Percentiles rank a stretch among this genome's conserved stretches.
These are phyloP conservation scores for Entelexis paramagnoliae DNA, from an alignment of 1,139 yeast species.

Conservation along the genomic window DNA sequence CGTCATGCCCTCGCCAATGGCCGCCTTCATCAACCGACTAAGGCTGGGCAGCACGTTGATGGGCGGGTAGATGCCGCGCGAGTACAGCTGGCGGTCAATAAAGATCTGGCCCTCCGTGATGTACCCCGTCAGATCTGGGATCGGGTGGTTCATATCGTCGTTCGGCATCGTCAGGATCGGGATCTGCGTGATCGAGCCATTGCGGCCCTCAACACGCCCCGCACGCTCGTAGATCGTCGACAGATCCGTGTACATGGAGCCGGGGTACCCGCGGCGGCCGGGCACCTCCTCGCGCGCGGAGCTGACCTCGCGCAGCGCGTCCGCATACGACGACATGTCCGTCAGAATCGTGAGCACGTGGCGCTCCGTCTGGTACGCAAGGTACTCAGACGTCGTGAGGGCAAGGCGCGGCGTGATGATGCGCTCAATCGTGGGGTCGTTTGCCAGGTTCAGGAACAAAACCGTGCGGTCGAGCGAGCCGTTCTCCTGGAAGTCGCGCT, in stretches of 20 bases:
- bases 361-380: slow-evolving; percentile 98
- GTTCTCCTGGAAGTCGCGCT: slow-evolving; percentile 98
- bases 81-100: slow-evolving; percentile 89
- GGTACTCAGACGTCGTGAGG: slow-evolving; percentile 95
- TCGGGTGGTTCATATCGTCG: slow-evolving; percentile 98
- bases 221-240: slow-evolving; percentile 98
- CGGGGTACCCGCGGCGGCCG: slow-evolving; percentile 99
- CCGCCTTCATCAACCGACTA: slow-evolving; percentile 97
- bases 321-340: slow-evolving; percentile 99
- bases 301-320: slow-evolving; percentile 97
- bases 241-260: slow-evolving; percentile 99
- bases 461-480: slow-evolving; percentile 98
- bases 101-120: slow-evolving; percentile 98
- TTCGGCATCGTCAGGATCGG: slow-evolving; percentile 99
- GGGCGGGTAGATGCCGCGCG: slow-evolving; percentile 97
- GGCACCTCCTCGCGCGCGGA: slow-evolving; percentile 99
- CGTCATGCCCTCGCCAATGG: slow-evolving; percentile 99
- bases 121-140: slow-evolving; percentile 99
- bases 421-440: slow-evolving; percentile 99
- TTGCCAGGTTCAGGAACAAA: slow-evolving; percentile 90
- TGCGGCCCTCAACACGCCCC: slow-evolving; percentile 99
- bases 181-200: slow-evolving; percentile 97
- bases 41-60: slow-evolving; percentile 94
- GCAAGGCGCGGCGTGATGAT: slow-evolving; percentile 98
- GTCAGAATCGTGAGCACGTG: slow-evolving; percentile 96